phyloP scores from a whole-genome alignment of 2,329 filamentous ascomycete genomes.

The Cladophialophora chaetospira region DNA sequence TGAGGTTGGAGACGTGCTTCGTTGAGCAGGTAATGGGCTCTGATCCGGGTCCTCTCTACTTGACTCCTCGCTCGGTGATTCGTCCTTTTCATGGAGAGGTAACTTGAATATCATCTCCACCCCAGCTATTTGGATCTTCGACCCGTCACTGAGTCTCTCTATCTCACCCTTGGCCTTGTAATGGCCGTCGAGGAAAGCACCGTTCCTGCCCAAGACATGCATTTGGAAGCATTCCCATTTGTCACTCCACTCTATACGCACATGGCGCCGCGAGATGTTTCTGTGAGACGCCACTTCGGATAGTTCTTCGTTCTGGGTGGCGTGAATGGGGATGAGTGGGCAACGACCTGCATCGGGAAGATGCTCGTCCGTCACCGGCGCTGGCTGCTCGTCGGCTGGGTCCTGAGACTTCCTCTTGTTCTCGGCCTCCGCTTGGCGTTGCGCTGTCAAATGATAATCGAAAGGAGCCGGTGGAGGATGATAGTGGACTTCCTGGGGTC shows the following conservation, averaged over 20 bases:
- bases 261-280: conserved; percentile 63
- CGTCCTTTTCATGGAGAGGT: conserved; percentile 22
- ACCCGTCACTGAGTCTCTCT: conserved; percentile 57
- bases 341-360: conserved; percentile 32
- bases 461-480: conserved; percentile 31
- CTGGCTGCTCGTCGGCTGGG: conserved; percentile 31
- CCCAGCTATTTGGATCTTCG: conserved; percentile 58
- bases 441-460: conserved; percentile 31
- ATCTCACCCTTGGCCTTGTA: conserved; percentile 51
- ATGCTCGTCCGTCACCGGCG: conserved; percentile 34
- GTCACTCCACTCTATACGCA: conserved; percentile 63
- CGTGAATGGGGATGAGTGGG: conserved; percentile 59
- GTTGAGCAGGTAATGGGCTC: conserved; percentile 8
- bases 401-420: conserved; percentile 15
- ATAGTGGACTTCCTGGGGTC: conserved; percentile 31
- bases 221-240: conserved; percentile 60
- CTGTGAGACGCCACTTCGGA: conserved; percentile 50
- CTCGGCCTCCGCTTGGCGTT: conserved; percentile 29
- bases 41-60: conserved; percentile 25
- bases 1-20: conserved; percentile 19
- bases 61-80: conserved; percentile 25
- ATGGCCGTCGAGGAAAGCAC: conserved; percentile 57
- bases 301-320: conserved; percentile 46
- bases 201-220: conserved; percentile 61
- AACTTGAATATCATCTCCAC: conserved; percentile 32